A percentile compares a stretch with the other conserved stretches of the same genome.
phyloP scores from a whole-genome alignment of 495 filamentous ascomycete species.

The Talaromyces proteolyticus region DNA sequence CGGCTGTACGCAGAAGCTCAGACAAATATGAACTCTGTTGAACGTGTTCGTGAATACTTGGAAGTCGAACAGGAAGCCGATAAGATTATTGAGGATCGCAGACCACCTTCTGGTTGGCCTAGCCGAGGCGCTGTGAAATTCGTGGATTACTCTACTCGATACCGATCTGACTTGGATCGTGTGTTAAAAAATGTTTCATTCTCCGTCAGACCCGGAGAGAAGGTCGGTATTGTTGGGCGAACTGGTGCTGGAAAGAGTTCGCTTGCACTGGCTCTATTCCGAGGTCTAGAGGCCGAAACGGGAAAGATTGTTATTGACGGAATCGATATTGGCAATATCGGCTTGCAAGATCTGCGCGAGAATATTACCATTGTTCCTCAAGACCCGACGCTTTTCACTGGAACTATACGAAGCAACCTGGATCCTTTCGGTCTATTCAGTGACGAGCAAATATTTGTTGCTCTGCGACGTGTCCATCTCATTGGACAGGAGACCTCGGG shows the following conservation, averaged over 20 bases:
- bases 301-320: slow-evolving; percentile 89
- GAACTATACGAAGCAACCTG: slow-evolving; percentile 90
- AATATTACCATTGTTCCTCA: slow-evolving; percentile 97
- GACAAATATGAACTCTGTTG: slow-evolving; percentile 99
- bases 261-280: slow-evolving; percentile 90
- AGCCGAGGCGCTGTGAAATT: slow-evolving; percentile 83
- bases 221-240: slow-evolving; percentile 93
- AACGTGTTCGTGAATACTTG: slow-evolving; percentile 94
- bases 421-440: slow-evolving; percentile 92
- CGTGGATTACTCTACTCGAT: slow-evolving; percentile 79
- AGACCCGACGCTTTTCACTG: slow-evolving; percentile 95
- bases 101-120: slow-evolving; percentile 78
- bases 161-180: slow-evolving; percentile 78
- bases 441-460: slow-evolving; percentile 85
- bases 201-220: slow-evolving; percentile 79
- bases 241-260: slow-evolving; percentile 98
- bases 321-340: slow-evolving; percentile 82
- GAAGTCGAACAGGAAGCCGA: slow-evolving; percentile 92
- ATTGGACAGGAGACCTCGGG: slow-evolving; percentile 57
- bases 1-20: slow-evolving; percentile 93
- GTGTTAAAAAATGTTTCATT: slow-evolving; percentile 83
- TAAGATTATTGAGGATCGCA: slow-evolving; percentile 69
- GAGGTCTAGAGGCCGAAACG: slow-evolving; percentile 87
- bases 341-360: slow-evolving; percentile 85
- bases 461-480: slow-evolving; percentile 84